phyloP scores from a whole-genome alignment of 192 early-diverging fungal species.

The Coemansia sp. region DNA sequence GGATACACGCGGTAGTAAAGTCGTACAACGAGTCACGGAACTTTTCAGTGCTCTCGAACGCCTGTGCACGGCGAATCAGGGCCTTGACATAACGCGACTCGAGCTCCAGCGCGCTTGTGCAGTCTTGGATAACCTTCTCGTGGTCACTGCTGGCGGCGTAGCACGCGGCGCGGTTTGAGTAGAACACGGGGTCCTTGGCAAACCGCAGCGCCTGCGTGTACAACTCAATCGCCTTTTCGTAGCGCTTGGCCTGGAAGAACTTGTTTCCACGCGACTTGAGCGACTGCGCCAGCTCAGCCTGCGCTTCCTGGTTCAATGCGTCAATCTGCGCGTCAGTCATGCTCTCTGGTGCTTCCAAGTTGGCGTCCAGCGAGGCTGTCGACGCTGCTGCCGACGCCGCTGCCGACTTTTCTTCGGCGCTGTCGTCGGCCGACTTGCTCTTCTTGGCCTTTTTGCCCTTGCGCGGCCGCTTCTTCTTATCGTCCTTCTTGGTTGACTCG shows the following conservation, averaged over 20 bases:
- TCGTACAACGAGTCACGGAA: conserved; percentile 69
- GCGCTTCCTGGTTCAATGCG: conserved; percentile 35
- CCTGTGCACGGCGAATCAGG: conserved; percentile 68
- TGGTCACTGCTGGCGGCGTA: conserved; percentile 73
- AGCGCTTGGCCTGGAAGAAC: conserved; percentile 80
- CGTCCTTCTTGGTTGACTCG: conserved; percentile 10
- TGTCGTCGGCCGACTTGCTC: conserved; percentile 4
- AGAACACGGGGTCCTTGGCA: conserved; percentile 81
- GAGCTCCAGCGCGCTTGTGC: conserved; percentile 74
- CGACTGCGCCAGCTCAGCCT: conserved; percentile 63
- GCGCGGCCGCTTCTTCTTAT: conserved; percentile 19
- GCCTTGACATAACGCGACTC: conserved; percentile 92
- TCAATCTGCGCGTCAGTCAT: conserved; percentile 58
- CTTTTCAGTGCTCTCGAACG: conserved; percentile 57
- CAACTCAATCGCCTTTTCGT: conserved; percentile 77
- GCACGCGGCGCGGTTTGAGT: conserved; percentile 95
- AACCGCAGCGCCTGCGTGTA: conserved; percentile 91
- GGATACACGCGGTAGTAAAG: conserved; percentile 88
- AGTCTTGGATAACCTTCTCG: conserved; percentile 81
- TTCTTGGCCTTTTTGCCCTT: conserved; percentile 51
- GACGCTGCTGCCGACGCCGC: background rate
- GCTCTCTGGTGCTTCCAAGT: conserved; percentile 43
- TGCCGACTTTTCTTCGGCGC: conserved; percentile 1
- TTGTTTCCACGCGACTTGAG: conserved; percentile 89
- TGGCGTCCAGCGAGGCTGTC: conserved; percentile 28